Conservation (phyloP, 352 stramenopile genomes). For the Phytophthora citricola region DNA sequence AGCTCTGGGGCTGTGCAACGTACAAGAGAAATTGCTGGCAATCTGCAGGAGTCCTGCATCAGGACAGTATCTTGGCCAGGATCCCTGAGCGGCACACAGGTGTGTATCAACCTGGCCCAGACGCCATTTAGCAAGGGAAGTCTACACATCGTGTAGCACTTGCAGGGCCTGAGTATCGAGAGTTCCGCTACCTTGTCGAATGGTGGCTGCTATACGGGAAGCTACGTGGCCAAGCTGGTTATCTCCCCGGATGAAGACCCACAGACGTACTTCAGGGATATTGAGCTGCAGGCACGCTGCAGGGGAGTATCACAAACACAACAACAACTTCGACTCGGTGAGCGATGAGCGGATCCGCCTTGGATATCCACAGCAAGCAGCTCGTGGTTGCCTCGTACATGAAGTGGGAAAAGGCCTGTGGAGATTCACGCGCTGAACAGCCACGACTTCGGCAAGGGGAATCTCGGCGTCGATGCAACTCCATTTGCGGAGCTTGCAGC, state of each 20-base stretch:
- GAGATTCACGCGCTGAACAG: slow-evolving; percentile 92
- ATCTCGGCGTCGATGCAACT: slow-evolving; percentile 88
- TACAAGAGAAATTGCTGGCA: slow-evolving; percentile 44
- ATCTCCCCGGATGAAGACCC: slow-evolving; percentile 88
- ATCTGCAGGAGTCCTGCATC: no score
- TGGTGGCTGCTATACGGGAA: slow-evolving; percentile 42
- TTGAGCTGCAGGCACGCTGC: slow-evolving; percentile 88
- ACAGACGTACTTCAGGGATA: slow-evolving; percentile 90
- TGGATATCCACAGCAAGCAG: no score
- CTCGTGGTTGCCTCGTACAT: no score
- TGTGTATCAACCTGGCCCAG: slow-evolving; percentile 80
- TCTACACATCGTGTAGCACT: slow-evolving; percentile 81
- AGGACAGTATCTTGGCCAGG: slow-evolving; percentile 62
- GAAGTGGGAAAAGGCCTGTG: no score
- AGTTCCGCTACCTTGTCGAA: slow-evolving; percentile 28
- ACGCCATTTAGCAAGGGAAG: slow-evolving; percentile 85
- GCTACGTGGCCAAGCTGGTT: slow-evolving; percentile 86
- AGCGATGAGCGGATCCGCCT: slow-evolving; percentile 92
- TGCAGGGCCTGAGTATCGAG: slow-evolving; percentile 63
- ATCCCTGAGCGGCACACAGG: slow-evolving; percentile 71
- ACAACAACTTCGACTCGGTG: slow-evolving; percentile 90
- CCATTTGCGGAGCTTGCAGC: no score
- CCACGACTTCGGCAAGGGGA: slow-evolving; percentile 90
- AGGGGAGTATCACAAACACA: slow-evolving; percentile 89
- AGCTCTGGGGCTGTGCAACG: slow-evolving; percentile 25